These are phyloP conservation scores for Albugo candida DNA, from an alignment of 352 stramenopile species.

Conservation along the genomic window DNA sequence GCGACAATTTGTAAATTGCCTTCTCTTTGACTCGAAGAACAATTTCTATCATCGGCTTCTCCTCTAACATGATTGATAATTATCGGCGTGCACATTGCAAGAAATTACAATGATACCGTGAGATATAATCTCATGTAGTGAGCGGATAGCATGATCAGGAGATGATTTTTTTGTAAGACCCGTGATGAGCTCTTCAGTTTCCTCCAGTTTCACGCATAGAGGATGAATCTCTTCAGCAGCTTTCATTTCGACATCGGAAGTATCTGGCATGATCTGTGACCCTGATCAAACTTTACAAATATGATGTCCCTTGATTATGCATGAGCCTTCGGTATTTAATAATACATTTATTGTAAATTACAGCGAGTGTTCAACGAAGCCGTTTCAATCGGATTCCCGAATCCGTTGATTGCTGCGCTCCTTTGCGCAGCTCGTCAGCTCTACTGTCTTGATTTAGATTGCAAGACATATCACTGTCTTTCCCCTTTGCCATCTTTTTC, in stretches of 20 bases:
- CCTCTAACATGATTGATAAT: not conserved
- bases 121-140: conserved; percentile 48
- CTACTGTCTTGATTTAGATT: no score
- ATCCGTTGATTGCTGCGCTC: no score
- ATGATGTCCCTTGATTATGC: not conserved
- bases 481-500: no score
- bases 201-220: conserved; percentile 56
- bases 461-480: no score
- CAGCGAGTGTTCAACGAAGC: no score
- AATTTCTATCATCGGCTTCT: conserved; percentile 39
- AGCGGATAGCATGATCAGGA: conserved; percentile 27
- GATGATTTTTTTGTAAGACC: conserved; percentile 14
- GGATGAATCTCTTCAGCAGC: conserved; percentile 41
- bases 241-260: conserved; percentile 53
- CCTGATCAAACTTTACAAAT: conserved; percentile 3
- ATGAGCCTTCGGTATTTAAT: no score
- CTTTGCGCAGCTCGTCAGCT: no score
- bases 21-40: conserved; percentile 89
- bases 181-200: conserved; percentile 34
- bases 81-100: conserved; percentile 1
- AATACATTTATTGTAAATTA: no score
- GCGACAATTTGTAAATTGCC: conserved; percentile 88
- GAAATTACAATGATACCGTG: conserved; percentile 22
- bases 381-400: no score
- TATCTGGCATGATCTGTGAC: conserved; percentile 7